Base-by-base conservation (phyloP, 2,329 filamentous ascomycete species). In the Colletotrichum abscissum region DNA sequence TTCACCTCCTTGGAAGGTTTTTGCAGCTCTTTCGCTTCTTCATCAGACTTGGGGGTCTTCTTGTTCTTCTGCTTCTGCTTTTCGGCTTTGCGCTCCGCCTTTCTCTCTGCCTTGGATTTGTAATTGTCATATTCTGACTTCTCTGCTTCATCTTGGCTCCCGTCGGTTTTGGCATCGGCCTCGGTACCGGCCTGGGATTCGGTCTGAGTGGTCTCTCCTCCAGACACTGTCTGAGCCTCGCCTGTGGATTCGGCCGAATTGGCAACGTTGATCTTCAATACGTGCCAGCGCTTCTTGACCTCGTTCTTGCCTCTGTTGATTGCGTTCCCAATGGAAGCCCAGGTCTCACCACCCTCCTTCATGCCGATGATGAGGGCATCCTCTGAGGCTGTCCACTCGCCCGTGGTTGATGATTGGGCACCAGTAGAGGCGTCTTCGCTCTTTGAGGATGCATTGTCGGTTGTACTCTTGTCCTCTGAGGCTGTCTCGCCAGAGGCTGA, bases 301-400 rank as follows among this genome's bases (percentile, higher is more conserved):
- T 83, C 79, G 7, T 75, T 76, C 67, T 80, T 82, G 33, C 57
- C 55, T 7, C 76, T 77, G n/a, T 76, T 69, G 3, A 84, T 77
- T 1, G 77, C 76, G 2, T 57, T 59, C 4, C 77, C 74, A 30
- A 84, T 83, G 12, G 78, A 78, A 0, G 70, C 69, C 83, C 82
- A 84, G 2, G 78, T 66, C 63, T 73, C 60, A n/a, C 70, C 73
- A 49, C 66, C 69, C 38, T 79, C 78, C 68, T 82, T 84, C 80
- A 84, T 82, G 49, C 78, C 77, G 2, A 78, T 70, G 7, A 84
- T 78, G 4, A 82, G 73, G 12, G 75, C 73, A 63, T 84, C 82
- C 30, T 84, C 79, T 0, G 83, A 84, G 9, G 80, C 63, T 11
- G 80, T 78, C 83, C 83, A 84, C 4, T 55, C 46, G 46, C 70